Base-by-base conservation (phyloP, 2,329 filamentous ascomycete genomes). In the Bretziella fagacearum region DNA sequence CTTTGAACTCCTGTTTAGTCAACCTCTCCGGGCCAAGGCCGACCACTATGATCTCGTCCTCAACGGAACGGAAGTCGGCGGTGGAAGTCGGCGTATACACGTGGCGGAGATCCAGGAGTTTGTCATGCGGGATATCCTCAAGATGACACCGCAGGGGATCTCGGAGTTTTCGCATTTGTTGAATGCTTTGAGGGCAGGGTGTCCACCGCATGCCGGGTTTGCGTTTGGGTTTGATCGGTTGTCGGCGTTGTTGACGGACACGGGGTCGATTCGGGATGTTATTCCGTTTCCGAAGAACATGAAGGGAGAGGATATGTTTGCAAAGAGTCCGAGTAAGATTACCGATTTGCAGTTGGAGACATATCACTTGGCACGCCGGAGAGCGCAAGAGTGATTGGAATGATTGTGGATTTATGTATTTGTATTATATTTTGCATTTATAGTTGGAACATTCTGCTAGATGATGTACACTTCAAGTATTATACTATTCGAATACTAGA, bases 261-360 rank as follows among this genome's bases (percentile, higher is more conserved):
- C 73, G 26, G 70, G 81, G 8, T 86, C 81, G 1, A 81, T 98
- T 2, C 70, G 84, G 51, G 89, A 98, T 64, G 89, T 98, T 1
- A 95, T 98, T 61, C 87, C 87, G 0, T 98, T 98, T 58, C 93
- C 91, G 0, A 98, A 98, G 68, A 87, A 77, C 52, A 86, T 85
- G 52, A 86, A 79, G 59, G 87, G 91, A 1, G 83, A 93, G 58
- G 91, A 98, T 63, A 62, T 77, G 48, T 73, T 93, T 61, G 84
- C 93, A 2, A 77, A 75, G 55, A 84, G 83, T 52, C 91, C 91
- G 0, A 78, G 78, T 44, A 61, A 60, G 52, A 68, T 93, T 53
- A 82, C 71, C 0, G 63, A 74, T 49, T 71, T 73, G 43, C 65
- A 71, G 53, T 59, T 72, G 46, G 57, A 55, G 44, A 66, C 65